Conservation (phyloP, 73 alveolate genomes). For the Paramecium tetraurelia region DNA sequence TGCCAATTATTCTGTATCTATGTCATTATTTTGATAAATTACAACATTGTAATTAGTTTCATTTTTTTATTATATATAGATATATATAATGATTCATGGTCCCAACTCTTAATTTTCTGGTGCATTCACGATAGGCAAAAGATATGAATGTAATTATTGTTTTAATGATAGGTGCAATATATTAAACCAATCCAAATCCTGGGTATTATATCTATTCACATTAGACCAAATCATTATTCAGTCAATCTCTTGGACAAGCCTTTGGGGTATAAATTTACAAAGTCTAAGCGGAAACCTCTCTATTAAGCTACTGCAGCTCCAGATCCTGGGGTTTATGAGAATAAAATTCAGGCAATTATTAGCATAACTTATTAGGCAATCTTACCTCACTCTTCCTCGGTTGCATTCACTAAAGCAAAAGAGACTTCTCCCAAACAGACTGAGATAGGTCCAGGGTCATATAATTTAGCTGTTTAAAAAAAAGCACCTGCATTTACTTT, state of each 20-base stretch:
- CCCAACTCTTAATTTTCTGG: conserved; percentile 27
- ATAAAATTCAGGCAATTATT: background rate
- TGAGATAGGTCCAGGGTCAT: conserved; percentile 28
- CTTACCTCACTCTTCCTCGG: background rate
- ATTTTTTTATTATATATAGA: background rate
- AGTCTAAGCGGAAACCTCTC: background rate
- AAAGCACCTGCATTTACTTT: conserved; percentile 50
- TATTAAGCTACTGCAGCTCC: background rate
- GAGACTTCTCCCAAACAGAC: background rate
- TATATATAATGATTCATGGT: conserved; percentile 28
- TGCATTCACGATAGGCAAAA: conserved; percentile 24
- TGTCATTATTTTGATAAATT: background rate
- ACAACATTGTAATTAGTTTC: background rate
- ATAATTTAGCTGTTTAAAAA: background rate
- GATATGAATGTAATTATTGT: background rate
- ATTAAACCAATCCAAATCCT: background rate
- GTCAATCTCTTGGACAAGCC: background rate
- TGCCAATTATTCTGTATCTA: background rate
- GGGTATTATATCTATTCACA: background rate
- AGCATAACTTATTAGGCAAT: background rate
- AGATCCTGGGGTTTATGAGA: conserved; percentile 28
- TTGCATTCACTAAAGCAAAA: background rate
- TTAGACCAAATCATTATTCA: conserved; percentile 5
- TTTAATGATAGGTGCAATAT: background rate
- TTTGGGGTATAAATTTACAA: background rate